Percentiles rank a stretch among this genome's conserved stretches.
Conservation (phyloP, 1,284 basidiomycete genomes). For the Austroboletus niveus region DNA sequence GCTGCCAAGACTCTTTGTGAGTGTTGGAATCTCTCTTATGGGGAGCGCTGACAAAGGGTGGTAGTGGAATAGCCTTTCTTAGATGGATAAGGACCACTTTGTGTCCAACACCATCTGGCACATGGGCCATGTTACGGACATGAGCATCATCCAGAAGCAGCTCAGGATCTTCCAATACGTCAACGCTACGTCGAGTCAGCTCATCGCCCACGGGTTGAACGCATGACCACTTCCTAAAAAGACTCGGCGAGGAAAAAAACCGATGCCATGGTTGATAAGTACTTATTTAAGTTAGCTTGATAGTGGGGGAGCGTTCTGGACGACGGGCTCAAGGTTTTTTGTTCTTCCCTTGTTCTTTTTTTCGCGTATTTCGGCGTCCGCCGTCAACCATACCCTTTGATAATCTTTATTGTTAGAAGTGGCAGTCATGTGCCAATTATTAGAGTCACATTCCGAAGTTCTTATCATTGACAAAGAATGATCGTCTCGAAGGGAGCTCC, state of each 20-base stretch:
- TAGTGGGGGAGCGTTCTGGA: not conserved
- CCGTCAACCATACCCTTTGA: not conserved
- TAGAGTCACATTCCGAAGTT: too few species aligned
- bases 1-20: conserved; percentile 23
- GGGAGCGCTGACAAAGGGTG: too few species aligned
- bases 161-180: conserved; percentile 23
- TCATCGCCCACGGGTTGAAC: conserved; percentile 22
- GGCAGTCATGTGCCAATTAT: too few species aligned
- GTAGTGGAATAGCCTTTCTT: conserved; percentile 22
- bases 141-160: conserved; percentile 14
- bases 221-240: conserved; percentile 17
- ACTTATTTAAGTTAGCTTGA: not conserved
- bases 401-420: not conserved
- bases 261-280: too few species aligned
- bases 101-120: conserved; percentile 18
- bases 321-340: too few species aligned
- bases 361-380: too few species aligned
- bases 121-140: conserved; percentile 13
- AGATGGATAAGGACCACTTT: conserved; percentile 18
- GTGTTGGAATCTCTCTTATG: not conserved
- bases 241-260: not conserved
- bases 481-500: too few species aligned
- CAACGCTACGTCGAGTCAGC: conserved; percentile 20
- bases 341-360: too few species aligned
- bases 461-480: too few species aligned